Evolutionary conservation across 2,329 filamentous ascomycete species (phyloP).

Genomic region (Albophoma yamanashiensis): DNA sequence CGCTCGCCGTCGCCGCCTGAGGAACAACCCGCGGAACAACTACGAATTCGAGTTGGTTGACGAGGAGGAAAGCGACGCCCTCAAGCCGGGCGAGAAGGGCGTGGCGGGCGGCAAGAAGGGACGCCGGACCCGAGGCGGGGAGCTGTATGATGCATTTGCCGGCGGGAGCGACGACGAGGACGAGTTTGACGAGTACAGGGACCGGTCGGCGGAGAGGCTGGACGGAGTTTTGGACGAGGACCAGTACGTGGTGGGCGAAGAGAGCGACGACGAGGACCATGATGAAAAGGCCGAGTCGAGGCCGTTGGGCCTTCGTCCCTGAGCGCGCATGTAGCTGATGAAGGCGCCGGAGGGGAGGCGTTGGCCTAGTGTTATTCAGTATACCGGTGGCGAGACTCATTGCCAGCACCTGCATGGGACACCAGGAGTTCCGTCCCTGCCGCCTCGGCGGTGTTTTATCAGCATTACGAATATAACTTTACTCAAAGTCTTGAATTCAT

Average conservation of each 20-base stretch:
- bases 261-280: slow-evolving; percentile 22
- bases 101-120: slow-evolving; percentile 28
- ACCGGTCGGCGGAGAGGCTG: slow-evolving; percentile 20
- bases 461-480: not conserved
- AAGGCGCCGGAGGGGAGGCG: not conserved
- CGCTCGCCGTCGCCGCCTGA: slow-evolving; percentile 65
- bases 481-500: not conserved
- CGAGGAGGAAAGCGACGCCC: slow-evolving; percentile 59
- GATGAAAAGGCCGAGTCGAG: slow-evolving; percentile 12
- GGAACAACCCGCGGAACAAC: slow-evolving; percentile 64
- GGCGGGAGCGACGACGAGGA: slow-evolving; percentile 65
- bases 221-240: slow-evolving; percentile 17
- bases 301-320: slow-evolving; percentile 12
- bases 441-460: not conserved
- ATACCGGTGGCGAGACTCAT: not conserved
- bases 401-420: not conserved
- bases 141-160: slow-evolving; percentile 96
- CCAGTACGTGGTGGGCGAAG: slow-evolving; percentile 41
- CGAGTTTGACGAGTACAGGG: slow-evolving; percentile 33
- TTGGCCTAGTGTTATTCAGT: not conserved
- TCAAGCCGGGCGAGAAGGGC: slow-evolving; percentile 36
- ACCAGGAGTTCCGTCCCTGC: not conserved
- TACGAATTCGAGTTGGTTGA: slow-evolving; percentile 94
- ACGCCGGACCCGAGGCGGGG: slow-evolving; percentile 59
- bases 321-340: not conserved